Evolutionary conservation across 441 rosid genomes (phyloP), one percentile per base, ranked within the genome.

Genomic region (Geranium incanum): DNA sequence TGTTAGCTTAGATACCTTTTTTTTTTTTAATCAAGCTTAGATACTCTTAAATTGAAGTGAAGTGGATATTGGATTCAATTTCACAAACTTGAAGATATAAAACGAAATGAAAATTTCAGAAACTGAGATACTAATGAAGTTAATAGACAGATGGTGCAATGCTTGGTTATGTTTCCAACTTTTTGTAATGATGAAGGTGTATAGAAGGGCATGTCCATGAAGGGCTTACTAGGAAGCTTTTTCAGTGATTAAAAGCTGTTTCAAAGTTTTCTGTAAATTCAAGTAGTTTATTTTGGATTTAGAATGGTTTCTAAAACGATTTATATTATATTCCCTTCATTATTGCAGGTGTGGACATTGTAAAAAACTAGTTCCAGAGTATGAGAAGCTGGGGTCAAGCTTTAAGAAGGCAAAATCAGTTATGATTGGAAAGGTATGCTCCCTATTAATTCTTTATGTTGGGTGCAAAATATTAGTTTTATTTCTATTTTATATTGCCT

Each of bases 341-440:
- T 38, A 45, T 74, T 50, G 69, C 82, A 87, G 99, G 97, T 95
- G 97, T 81, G 97, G 97, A 0, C 97, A 92, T 83, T 92, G 97
- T 85, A 88, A 92, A 82, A 92, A 92, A 86, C 92, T 95, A 19
- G 97, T 97, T 78, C 97, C 97, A 0, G 97, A 92, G 73, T 92
- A 84, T 37, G 99, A 95, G 82, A 89, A 86, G 83, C 91, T 95
- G 36, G 97, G 96, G 16, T 72, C 89, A 64, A 95, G 94, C 86
- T 95, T 92, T 81, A 90, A 86, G 86, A 92, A 89, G 75, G 92
- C 97, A 12, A 92, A 88, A 74, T 86, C 96, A 48, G 75, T 92
- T 66, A 79, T 92, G 84, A 95, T 95, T 69, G 99, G 93, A 68
- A 95, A 92, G 96, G 97, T 89, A 33, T 36, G 80, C 70, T 59